Conservation (phyloP, 768 basidiomycete species). For the Podaxis rugospora region DNA sequence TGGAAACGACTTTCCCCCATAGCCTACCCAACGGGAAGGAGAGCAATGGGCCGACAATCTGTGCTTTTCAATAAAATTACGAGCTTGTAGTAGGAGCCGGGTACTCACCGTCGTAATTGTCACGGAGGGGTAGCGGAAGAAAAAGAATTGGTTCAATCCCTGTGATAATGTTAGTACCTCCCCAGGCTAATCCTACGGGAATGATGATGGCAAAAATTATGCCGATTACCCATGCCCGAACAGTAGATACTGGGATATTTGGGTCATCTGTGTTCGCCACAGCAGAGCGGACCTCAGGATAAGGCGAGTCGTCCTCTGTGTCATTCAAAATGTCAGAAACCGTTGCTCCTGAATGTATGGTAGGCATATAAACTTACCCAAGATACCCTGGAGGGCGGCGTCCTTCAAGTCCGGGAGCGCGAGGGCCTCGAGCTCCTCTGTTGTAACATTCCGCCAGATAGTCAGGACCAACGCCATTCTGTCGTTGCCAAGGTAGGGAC, state of each 20-base stretch:
- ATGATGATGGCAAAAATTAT: constrained; percentile 63
- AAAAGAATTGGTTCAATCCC: constrained; percentile 73
- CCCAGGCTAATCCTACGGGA: constrained; percentile 27
- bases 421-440: constrained; percentile 25
- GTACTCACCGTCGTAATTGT: constrained; percentile 43
- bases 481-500: background rate
- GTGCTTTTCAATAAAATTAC: background rate
- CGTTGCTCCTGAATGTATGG: constrained; percentile 18
- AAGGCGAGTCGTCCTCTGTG: constrained; percentile 63
- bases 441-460: background rate
- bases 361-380: constrained; percentile 33
- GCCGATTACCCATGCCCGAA: constrained; percentile 74
- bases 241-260: constrained; percentile 52
- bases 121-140: constrained; percentile 71
- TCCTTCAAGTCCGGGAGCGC: constrained; percentile 39
- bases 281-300: constrained; percentile 68
- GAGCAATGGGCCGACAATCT: constrained; percentile 67
- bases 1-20: constrained; percentile 53
- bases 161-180: constrained; percentile 11
- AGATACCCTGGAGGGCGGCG: constrained; percentile 34
- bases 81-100: constrained; percentile 19
- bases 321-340: constrained; percentile 10
- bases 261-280: constrained; percentile 72
- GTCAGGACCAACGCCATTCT: background rate
- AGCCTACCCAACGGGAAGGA: constrained; percentile 61